A percentile compares a stretch with the other conserved stretches of the same genome.
phyloP scores from a whole-genome alignment of 345 rosid genomes.

The Garcia nutans region DNA sequence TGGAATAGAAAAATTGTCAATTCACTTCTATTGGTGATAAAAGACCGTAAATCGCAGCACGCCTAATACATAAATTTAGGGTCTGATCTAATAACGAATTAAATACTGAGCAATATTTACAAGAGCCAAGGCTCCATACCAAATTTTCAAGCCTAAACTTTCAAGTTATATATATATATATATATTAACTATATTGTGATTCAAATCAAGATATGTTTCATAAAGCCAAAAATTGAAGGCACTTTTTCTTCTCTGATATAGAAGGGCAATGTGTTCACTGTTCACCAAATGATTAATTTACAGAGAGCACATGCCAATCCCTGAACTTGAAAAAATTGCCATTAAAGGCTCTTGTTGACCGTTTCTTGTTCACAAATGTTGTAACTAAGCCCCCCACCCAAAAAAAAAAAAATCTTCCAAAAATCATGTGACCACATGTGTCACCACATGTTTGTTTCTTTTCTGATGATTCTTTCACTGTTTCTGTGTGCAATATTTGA shows the following conservation, averaged over 20 bases:
- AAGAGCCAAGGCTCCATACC: too few species aligned
- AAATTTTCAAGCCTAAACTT: too few species aligned
- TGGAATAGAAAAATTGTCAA: too few species aligned
- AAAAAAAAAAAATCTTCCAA: constrained; percentile 8
- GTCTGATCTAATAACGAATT: too few species aligned
- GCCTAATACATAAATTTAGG: too few species aligned
- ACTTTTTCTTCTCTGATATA: not conserved
- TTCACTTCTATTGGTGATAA: too few species aligned
- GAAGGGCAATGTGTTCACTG: not conserved
- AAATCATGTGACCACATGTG: constrained; percentile 63
- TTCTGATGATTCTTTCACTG: constrained; percentile 31
- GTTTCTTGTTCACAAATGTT: not conserved
- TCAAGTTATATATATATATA: too few species aligned
- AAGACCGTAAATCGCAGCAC: too few species aligned
- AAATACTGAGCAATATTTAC: too few species aligned
- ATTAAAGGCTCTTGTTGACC: constrained; percentile 31
- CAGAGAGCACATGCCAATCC: constrained; percentile 26
- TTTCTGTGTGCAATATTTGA: constrained; percentile 32
- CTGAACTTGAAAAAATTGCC: not conserved
- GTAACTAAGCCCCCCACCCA: not conserved
- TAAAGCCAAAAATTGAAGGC: not conserved
- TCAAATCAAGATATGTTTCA: too few species aligned
- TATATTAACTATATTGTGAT: too few species aligned
- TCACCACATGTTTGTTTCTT: constrained; percentile 48
- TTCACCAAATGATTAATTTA: not conserved